Conservation (phyloP, 768 basidiomycete genomes). For the Postia placenta region DNA sequence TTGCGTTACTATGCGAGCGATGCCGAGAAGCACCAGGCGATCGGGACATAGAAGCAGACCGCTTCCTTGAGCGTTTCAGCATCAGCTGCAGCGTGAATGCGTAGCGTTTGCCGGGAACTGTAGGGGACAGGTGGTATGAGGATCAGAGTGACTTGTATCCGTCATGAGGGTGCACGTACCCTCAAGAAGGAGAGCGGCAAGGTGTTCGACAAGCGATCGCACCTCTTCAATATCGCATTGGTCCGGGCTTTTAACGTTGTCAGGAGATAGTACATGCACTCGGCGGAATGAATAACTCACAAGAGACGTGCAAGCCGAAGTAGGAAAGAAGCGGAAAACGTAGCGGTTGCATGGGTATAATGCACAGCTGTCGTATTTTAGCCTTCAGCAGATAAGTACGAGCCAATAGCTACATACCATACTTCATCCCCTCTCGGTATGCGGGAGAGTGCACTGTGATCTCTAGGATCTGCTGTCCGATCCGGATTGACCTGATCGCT, state of each 20-base stretch:
- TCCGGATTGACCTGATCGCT: constrained; percentile 76
- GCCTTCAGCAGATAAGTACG: constrained; percentile 2
- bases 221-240: constrained; percentile 77
- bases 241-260: constrained; percentile 51
- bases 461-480: constrained; percentile 74
- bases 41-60: constrained; percentile 47
- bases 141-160: too few relatives aligned
- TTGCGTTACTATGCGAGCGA: constrained; percentile 42
- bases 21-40: constrained; percentile 56
- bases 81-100: constrained; percentile 86
- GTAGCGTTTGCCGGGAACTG: constrained; percentile 91
- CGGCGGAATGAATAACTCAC: constrained; percentile 41
- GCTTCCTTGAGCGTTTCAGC: constrained; percentile 70
- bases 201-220: constrained; percentile 68
- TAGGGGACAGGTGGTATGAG: constrained; percentile 7
- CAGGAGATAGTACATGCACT: not conserved
- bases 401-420: constrained; percentile 44
- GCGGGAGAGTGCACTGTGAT: constrained; percentile 80
- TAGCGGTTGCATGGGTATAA: constrained; percentile 88
- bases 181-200: constrained; percentile 70
- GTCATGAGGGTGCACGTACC: constrained; percentile 42
- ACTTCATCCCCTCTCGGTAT: constrained; percentile 90
- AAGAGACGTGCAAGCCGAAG: constrained; percentile 83
- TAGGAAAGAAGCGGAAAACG: constrained; percentile 88
- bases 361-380: constrained; percentile 57